A percentile compares a stretch with the other conserved stretches of the same genome.
phyloP scores from a whole-genome alignment of 116 monocot species.

The Zostera marina region DNA sequence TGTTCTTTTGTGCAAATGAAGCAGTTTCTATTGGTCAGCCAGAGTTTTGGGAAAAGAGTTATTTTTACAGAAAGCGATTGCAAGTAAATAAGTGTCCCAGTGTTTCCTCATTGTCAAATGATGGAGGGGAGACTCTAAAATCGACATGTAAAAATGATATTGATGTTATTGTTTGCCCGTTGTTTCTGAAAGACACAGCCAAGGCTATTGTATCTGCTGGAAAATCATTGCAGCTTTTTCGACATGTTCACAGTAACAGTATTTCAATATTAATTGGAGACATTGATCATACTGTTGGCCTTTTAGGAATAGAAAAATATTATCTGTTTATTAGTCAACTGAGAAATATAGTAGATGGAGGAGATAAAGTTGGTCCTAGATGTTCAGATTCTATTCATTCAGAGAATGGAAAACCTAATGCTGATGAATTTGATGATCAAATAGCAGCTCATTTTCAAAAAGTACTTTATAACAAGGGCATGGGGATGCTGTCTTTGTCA shows the following conservation, averaged over 20 bases:
- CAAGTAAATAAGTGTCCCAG: slow-evolving; percentile 8
- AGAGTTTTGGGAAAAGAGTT: slow-evolving; percentile 89
- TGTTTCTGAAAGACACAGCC: slow-evolving; percentile 60
- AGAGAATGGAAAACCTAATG: slow-evolving; percentile 6
- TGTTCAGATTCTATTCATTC: slow-evolving; percentile 1
- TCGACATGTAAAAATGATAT: slow-evolving; percentile 22
- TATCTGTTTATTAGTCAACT: slow-evolving; percentile 1
- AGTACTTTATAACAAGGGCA: slow-evolving; percentile 2
- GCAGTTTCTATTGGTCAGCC: slow-evolving; percentile 66
- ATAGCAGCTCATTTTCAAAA: slow-evolving; percentile 8
- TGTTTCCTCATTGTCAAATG: neutral
- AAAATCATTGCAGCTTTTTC: slow-evolving; percentile 88
- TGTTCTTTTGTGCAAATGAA: slow-evolving; percentile 73
- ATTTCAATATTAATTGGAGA: slow-evolving; percentile 6
- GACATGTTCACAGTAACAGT: slow-evolving; percentile 29
- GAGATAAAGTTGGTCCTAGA: slow-evolving; percentile 1
- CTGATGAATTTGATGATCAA: slow-evolving; percentile 3
- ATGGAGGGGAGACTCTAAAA: slow-evolving; percentile 12
- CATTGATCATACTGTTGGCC: neutral
- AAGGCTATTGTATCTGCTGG: slow-evolving; percentile 89
- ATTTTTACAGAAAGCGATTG: slow-evolving; percentile 32
- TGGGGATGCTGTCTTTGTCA: slow-evolving; percentile 55
- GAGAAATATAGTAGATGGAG: neutral
- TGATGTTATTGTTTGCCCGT: slow-evolving; percentile 33
- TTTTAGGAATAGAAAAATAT: neutral